Evolutionary conservation across 805 yeast species (phyloP).

Genomic region (Candida mattraensis): DNA sequence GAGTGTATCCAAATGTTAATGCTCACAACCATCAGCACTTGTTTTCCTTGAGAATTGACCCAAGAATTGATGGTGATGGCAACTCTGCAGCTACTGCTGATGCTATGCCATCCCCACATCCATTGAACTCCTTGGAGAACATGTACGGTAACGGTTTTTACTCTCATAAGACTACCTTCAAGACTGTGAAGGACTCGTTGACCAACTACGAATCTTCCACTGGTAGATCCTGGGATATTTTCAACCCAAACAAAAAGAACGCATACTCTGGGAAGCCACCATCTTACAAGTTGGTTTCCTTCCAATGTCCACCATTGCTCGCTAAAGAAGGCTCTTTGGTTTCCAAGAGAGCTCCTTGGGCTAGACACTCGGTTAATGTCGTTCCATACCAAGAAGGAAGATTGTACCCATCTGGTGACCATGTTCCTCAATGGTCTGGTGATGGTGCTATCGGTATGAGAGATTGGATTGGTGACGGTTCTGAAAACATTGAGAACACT

Average conservation of each 20-base stretch:
- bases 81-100: constrained; percentile 72
- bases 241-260: constrained; percentile 68
- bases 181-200: constrained; percentile 65
- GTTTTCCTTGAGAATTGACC: constrained; percentile 75
- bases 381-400: constrained; percentile 72
- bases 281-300: constrained; percentile 73
- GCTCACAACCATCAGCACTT: constrained; percentile 89
- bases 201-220: constrained; percentile 61
- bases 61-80: constrained; percentile 77
- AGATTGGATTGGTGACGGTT: constrained; percentile 66
- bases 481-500: constrained; percentile 58
- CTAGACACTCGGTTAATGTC: constrained; percentile 63
- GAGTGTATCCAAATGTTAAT: constrained; percentile 75
- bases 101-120: constrained; percentile 57
- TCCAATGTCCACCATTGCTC: constrained; percentile 69
- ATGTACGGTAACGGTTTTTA: constrained; percentile 77
- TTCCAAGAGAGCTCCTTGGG: constrained; percentile 82
- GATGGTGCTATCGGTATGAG: constrained; percentile 66
- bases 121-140: constrained; percentile 67
- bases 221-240: constrained; percentile 74
- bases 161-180: constrained; percentile 63
- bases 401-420: constrained; percentile 79
- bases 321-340: constrained; percentile 76
- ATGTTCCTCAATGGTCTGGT: constrained; percentile 73
- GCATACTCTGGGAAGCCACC: constrained; percentile 74